Conservation (phyloP, 257 asterid genomes). For the Solanum rostratum region DNA sequence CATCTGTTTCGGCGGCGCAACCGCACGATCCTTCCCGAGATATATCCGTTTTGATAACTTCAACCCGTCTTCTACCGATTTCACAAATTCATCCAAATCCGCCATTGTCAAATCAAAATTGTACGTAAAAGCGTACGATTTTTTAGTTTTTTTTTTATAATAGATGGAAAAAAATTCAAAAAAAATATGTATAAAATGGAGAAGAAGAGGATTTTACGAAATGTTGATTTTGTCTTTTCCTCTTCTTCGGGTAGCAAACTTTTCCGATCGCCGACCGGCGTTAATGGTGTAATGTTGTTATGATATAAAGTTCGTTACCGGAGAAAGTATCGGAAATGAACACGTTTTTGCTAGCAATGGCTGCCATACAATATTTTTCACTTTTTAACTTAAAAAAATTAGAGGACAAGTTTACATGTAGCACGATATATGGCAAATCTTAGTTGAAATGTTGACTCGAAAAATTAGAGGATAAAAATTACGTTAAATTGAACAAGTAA, state of each 20-base stretch:
- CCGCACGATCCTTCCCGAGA: conserved; percentile 81
- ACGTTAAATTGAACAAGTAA: neutral
- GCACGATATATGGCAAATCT: fast-evolving
- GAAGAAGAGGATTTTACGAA: neutral
- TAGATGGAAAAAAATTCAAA: neutral
- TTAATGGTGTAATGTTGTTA: neutral
- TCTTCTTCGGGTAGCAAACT: neutral
- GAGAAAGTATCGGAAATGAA: neutral
- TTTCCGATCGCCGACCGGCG: neutral
- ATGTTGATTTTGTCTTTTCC: neutral
- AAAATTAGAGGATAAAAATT: neutral
- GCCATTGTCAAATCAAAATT: neutral
- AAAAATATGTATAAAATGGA: neutral
- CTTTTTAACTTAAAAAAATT: neutral
- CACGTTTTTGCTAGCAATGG: neutral
- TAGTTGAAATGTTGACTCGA: neutral
- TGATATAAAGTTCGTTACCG: neutral
- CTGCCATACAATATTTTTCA: neutral
- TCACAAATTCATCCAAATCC: conserved; percentile 58
- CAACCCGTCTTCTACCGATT: conserved; percentile 82
- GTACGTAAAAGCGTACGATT: neutral
- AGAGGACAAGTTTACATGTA: neutral
- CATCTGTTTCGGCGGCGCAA: conserved; percentile 67
- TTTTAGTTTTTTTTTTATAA: neutral
- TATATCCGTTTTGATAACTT: conserved; percentile 72